Evolutionary conservation across 768 basidiomycete genomes (phyloP).

Genomic region (Mycena polygramma): DNA sequence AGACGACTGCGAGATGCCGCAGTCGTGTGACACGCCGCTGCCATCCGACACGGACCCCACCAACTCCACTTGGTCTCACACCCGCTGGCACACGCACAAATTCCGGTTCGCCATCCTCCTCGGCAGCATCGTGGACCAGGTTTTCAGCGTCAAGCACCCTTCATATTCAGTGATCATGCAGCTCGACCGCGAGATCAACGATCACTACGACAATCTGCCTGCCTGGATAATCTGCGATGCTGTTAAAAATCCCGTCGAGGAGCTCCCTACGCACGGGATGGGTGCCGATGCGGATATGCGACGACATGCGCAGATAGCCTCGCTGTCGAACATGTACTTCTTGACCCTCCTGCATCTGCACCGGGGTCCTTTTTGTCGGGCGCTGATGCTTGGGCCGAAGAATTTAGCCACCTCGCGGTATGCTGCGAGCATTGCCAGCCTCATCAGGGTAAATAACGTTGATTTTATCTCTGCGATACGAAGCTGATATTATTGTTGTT

Average conservation of each 20-base stretch:
- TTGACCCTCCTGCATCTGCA: conserved; percentile 40
- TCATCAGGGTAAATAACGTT: conserved; percentile 28
- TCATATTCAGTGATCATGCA: conserved; percentile 40
- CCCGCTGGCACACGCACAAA: conserved; percentile 41
- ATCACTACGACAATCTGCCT: conserved; percentile 36
- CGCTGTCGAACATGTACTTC: conserved; percentile 40
- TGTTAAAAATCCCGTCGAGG: conserved; percentile 39
- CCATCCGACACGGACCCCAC: conserved; percentile 38
- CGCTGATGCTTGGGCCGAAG: conserved; percentile 37
- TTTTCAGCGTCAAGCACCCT: conserved; percentile 38
- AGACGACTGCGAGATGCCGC: conserved; percentile 44
- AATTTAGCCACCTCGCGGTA: conserved; percentile 37
- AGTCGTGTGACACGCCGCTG: conserved; percentile 40
- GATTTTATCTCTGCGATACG: neutral
- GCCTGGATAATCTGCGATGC: conserved; percentile 39
- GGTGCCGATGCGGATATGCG: conserved; percentile 28
- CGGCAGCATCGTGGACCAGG: conserved; percentile 39
- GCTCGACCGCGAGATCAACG: conserved; percentile 41
- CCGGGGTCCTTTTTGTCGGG: conserved; percentile 42
- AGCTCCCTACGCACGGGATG: conserved; percentile 34
- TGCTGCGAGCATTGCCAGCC: conserved; percentile 34
- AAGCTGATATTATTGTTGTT: neutral
- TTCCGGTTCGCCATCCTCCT: conserved; percentile 40
- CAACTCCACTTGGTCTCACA: conserved; percentile 37
- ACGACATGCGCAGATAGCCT: conserved; percentile 36